Base-by-base conservation (phyloP, 2,329 filamentous ascomycete genomes). In the Pseudocercospora pini-densiflorae region DNA sequence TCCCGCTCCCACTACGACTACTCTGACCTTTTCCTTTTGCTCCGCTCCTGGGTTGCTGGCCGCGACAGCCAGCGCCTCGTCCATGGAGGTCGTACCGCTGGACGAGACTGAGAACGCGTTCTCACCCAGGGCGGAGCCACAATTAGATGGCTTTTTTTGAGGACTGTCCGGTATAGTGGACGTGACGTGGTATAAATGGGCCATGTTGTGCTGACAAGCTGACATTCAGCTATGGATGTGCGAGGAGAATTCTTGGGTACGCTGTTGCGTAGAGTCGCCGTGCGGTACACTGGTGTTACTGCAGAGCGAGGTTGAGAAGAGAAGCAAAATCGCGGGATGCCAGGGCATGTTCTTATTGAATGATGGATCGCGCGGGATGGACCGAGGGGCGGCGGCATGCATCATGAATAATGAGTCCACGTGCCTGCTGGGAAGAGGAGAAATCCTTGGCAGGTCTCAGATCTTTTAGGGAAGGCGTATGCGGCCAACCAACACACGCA, bases 1-100 rank as follows among this genome's bases (percentile, higher is more conserved):
- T 10, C 77, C 77, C 43, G 77, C 77, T 36, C 77, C 77, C 51
- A 79, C 73, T 61, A 79, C 68, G 72, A 76, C 75, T 71, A 74
- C 76, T 72, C 76, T 71, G 59, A 66, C 62, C 59, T 61, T 61
- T 33, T 61, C 14, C 59, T 64, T 60, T 5, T 24, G 60, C 61
- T 66, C 64, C 64, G 51, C 57, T 64, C 61, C 64, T 65, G 66
- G 63, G 66, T 61, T 62, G 68, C 66, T 65, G 49, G 59, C 60
- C 43, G 55, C 24, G 21, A 57, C 54, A 47, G 68, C 64, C 58
- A 67, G 68, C 67, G 60, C 63, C 70, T 72, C 71, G 61, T 55
- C 64, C 65, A 65, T 61, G 61, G 65, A 65, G 64, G 67, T 69
- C 64, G 59, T 43, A 21, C 62, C 63, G 54, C 57, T 62, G 66